A percentile compares a stretch with the other conserved stretches of the same genome.
phyloP scores from a whole-genome alignment of 2,329 filamentous ascomycete genomes.

The Cytospora chrysosperma region DNA sequence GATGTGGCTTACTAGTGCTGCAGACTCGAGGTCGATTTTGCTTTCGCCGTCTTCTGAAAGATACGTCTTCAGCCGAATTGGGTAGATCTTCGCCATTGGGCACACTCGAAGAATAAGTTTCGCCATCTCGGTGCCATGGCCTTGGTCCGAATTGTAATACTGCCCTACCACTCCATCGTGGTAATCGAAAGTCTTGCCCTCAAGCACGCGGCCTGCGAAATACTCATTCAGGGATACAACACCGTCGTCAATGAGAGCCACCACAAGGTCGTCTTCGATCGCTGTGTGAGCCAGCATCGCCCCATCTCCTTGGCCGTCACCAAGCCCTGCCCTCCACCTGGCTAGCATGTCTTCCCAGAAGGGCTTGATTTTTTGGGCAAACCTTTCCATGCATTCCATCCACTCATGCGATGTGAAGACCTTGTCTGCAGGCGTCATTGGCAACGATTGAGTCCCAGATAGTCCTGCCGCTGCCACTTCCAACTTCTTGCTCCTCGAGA shows the following conservation, averaged over 20 bases:
- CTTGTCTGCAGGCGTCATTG: neutral
- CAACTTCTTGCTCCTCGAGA: neutral
- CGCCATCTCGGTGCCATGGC: constrained; percentile 2
- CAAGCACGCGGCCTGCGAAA: neutral
- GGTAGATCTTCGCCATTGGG: constrained; percentile 5
- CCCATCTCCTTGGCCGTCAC: neutral
- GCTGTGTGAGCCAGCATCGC: neutral
- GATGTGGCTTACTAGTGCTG: neutral
- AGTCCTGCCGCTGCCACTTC: neutral
- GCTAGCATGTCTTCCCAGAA: neutral
- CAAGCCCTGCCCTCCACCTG: neutral
- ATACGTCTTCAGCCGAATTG: neutral
- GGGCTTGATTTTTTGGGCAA: neutral
- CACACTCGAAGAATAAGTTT: neutral
- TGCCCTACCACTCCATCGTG: neutral
- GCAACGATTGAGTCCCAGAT: neutral
- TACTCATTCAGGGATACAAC: neutral
- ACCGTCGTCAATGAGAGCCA: constrained; percentile 7
- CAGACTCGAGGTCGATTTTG: neutral
- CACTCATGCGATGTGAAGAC: neutral
- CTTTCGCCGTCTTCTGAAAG: neutral
- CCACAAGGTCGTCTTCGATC: neutral
- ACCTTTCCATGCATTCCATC: neutral
- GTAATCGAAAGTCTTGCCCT: constrained; percentile 4
- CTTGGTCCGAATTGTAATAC: neutral